Percentiles rank a stretch among this genome's conserved stretches.
Evolutionary conservation across 768 basidiomycete genomes (phyloP).

Genomic region (Fibroporia radiculosa): DNA sequence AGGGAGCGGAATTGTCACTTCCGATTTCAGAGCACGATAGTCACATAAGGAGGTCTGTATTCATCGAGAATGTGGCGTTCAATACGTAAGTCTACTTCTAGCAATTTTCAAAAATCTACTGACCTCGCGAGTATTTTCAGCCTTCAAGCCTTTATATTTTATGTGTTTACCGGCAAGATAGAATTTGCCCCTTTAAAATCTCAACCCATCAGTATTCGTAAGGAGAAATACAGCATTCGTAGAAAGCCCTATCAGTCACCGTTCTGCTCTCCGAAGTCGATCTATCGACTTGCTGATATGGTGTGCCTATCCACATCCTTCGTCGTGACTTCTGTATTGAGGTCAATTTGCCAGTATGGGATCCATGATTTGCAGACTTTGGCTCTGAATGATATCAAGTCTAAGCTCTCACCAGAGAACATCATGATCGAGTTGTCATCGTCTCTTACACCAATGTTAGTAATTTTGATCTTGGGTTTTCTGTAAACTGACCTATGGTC

Average conservation of each 20-base stretch:
- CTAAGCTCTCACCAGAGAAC: background rate
- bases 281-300: constrained; percentile 36
- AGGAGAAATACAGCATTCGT: background rate
- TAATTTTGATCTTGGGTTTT: background rate
- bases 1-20: too few species aligned
- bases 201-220: background rate
- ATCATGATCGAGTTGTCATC: constrained; percentile 1
- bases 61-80: constrained; percentile 2
- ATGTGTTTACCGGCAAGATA: constrained; percentile 10
- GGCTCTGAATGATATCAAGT: background rate
- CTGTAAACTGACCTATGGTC: too few species aligned
- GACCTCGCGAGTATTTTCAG: constrained; percentile 3
- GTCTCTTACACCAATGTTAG: background rate
- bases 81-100: constrained; percentile 2
- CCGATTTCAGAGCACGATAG: too few species aligned
- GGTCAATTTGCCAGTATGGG: background rate
- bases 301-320: constrained; percentile 13
- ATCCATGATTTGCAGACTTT: background rate
- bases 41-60: too few species aligned
- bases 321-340: too few species aligned
- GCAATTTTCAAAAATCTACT: too few species aligned
- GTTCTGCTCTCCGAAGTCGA: constrained; percentile 34
- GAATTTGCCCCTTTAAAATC: constrained; percentile 11
- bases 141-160: constrained; percentile 14
- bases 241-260: background rate